Evolutionary conservation across 805 yeast species (phyloP).

Genomic region (Candida nonsorbophila): DNA sequence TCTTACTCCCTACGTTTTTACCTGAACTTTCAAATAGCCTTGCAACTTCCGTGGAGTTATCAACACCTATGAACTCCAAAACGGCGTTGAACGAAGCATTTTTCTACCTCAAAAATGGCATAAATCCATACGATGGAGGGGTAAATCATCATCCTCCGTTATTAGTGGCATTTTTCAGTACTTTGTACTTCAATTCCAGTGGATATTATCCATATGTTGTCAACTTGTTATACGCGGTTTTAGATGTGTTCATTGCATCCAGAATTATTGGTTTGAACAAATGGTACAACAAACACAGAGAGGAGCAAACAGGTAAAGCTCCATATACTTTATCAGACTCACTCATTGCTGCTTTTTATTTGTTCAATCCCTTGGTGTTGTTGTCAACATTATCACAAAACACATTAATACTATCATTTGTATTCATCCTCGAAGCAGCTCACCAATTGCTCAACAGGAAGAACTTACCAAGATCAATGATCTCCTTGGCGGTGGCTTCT

Average conservation of each 20-base stretch:
- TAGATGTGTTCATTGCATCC: conserved; percentile 57
- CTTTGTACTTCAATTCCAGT: conserved; percentile 20
- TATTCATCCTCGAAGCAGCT: conserved; percentile 47
- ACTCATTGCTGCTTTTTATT: conserved; percentile 57
- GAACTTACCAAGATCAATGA: conserved; percentile 39
- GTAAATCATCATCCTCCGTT: conserved; percentile 84
- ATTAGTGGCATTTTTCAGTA: conserved; percentile 47
- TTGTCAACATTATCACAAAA: conserved; percentile 67
- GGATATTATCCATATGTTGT: conserved; percentile 11
- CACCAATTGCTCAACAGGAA: conserved; percentile 36
- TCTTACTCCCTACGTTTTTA: conserved; percentile 27
- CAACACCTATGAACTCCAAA: conserved; percentile 73
- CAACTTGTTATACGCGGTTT: conserved; percentile 46
- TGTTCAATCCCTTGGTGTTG: conserved; percentile 77
- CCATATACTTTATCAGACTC: conserved; percentile 28
- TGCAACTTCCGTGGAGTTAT: conserved; percentile 47
- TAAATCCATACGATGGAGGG: conserved; percentile 78
- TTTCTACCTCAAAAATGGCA: conserved; percentile 49
- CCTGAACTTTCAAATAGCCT: conserved; percentile 23
- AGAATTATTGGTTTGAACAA: conserved; percentile 46
- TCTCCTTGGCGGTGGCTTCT: conserved; percentile 55
- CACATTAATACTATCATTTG: conserved; percentile 55
- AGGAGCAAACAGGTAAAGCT: conserved; percentile 11
- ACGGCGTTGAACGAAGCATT: conserved; percentile 42
- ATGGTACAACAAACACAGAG: conserved; percentile 27